A percentile compares a stretch with the other conserved stretches of the same genome.
These are phyloP conservation scores for Russula ochroleuca DNA, from an alignment of 768 basidiomycete genomes.

Conservation along the genomic window DNA sequence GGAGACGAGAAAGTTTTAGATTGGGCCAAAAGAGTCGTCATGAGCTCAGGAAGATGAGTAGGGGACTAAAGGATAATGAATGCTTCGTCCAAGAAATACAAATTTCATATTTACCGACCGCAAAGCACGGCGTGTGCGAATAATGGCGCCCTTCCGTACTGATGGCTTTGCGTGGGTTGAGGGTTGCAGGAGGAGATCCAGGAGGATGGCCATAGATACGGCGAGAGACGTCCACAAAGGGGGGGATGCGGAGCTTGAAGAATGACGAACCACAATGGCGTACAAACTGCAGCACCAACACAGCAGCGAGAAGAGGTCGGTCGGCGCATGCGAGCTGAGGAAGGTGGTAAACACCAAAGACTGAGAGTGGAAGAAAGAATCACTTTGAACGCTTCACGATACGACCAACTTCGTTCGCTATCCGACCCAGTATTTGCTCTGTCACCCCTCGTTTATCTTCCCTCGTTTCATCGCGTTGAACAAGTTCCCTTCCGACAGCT, in stretches of 20 bases:
- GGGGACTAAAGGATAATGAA: slow-evolving; percentile 33
- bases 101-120: slow-evolving; percentile 47
- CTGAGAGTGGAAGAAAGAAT: slow-evolving; percentile 26
- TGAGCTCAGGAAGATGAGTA: slow-evolving; percentile 45
- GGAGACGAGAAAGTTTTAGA: slow-evolving; percentile 48
- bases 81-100: background rate
- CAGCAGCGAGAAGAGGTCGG: slow-evolving; percentile 63
- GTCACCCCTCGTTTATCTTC: slow-evolving; percentile 54
- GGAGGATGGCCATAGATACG: slow-evolving; percentile 51
- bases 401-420: slow-evolving; percentile 59
- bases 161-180: slow-evolving; percentile 52
- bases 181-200: slow-evolving; percentile 55
- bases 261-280: slow-evolving; percentile 43
- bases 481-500: slow-evolving; percentile 56
- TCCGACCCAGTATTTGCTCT: slow-evolving; percentile 74
- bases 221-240: slow-evolving; percentile 51
- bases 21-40: slow-evolving; percentile 49
- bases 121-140: slow-evolving; percentile 60
- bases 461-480: slow-evolving; percentile 57
- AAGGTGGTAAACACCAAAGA: background rate
- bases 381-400: slow-evolving; percentile 59
- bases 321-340: slow-evolving; percentile 41
- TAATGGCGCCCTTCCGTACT: slow-evolving; percentile 56
- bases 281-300: slow-evolving; percentile 69
- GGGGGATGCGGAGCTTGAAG: slow-evolving; percentile 44